Base-by-base conservation (phyloP, 306 rosid species). In the Gastrolobium bilobum region DNA sequence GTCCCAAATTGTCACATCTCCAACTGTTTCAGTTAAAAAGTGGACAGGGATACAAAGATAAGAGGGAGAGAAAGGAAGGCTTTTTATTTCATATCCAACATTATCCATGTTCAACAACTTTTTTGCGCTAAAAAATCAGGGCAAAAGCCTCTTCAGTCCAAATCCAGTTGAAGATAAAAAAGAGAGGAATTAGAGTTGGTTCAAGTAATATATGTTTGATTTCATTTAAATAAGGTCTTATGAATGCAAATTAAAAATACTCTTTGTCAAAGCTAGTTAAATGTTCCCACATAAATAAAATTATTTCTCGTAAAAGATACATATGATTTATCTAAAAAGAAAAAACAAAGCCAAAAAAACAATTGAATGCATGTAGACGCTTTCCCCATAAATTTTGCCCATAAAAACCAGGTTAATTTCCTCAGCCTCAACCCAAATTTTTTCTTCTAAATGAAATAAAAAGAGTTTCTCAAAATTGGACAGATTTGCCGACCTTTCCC, bases 1-100 rank as follows among this genome's bases (percentile, higher is more conserved):
- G 87, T 10, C 91, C 91, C 92, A 69, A 56, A 76, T 64, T 58
- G 75, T 93, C 95, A 87, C 82, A 83, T 90, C 89, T 76, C 79
- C 79, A 88, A 89, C 91, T 83, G 86, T 86, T 90, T 88, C 93
- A 33, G 87, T 91, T 88, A 80, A 50, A 74, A 80, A 77, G 29
- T 60, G 37, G 44, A 43, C 37, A 31, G 5, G 42, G 44, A 34
- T 60, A n/a, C 76, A 29, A 29, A 72, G 61, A 60, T 80, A 69
- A 47, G 75, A 66, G 56, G 3, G 13, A 13, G 38, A 5, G 4
- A 48, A 71, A 85, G 72, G 73, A 34, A 53, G 6, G 48, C 35
- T 59, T 78, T 71, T 81, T 72, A 74, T 89, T 84, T 46, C 73
- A 53, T 80, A 83, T 76, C 84, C 76, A 37, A 42, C 46, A 53